These are phyloP conservation scores for Massarina eburnea DNA, from an alignment of 2,329 filamentous ascomycete genomes.

Conservation along the genomic window DNA sequence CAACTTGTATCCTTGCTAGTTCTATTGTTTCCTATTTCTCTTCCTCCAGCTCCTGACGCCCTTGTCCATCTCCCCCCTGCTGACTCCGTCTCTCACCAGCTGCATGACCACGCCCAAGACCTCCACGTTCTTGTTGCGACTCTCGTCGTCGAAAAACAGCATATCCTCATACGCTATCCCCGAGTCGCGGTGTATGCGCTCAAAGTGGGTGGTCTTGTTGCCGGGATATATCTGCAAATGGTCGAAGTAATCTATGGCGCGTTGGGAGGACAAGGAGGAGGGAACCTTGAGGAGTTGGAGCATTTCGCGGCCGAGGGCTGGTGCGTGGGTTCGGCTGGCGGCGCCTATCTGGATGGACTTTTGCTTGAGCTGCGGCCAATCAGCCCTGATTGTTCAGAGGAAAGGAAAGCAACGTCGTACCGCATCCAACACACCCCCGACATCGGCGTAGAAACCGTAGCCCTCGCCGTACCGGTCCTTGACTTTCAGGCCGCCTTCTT, in stretches of 20 bases:
- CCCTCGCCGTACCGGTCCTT: conserved; percentile 54
- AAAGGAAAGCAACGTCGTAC: conserved; percentile 18
- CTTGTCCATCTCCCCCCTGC: conserved; percentile 72
- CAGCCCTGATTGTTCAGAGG: background rate
- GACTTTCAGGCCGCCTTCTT: conserved; percentile 48
- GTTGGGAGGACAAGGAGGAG: conserved; percentile 47
- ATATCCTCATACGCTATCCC: conserved; percentile 77
- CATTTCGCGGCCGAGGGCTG: conserved; percentile 78
- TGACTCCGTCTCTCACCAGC: conserved; percentile 77
- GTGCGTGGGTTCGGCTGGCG: conserved; percentile 78
- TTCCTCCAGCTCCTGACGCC: conserved; percentile 82
- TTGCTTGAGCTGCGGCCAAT: conserved; percentile 51
- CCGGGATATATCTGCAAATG: conserved; percentile 68
- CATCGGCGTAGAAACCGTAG: conserved; percentile 52
- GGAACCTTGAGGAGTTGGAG: conserved; percentile 70
- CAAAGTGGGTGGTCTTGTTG: conserved; percentile 84
- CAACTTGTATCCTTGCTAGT: no score
- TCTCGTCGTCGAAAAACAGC: conserved; percentile 95
- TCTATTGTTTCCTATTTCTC: conserved; percentile 56
- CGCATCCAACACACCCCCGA: conserved; percentile 44
- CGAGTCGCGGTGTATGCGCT: conserved; percentile 69
- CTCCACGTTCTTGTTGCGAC: conserved; percentile 80
- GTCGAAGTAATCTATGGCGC: conserved; percentile 57
- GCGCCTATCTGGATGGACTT: conserved; percentile 64
- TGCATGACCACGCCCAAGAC: conserved; percentile 81